These are phyloP conservation scores for Penstemon barbatus DNA, from an alignment of 257 asterid genomes.

Conservation along the genomic window DNA sequence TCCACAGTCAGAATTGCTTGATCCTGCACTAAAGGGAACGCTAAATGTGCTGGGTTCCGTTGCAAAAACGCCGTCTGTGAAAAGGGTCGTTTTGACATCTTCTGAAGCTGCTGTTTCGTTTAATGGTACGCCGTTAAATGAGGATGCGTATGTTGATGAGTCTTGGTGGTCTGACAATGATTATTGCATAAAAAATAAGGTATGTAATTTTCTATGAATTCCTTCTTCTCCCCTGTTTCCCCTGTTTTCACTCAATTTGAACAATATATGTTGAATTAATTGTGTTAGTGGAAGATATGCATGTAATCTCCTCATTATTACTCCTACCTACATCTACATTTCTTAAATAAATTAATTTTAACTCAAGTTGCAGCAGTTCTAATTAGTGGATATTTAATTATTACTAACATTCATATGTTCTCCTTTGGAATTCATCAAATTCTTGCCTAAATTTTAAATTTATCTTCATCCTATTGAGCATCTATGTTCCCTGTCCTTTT, in stretches of 20 bases:
- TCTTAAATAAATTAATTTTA: no score
- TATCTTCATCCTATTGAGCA: no score
- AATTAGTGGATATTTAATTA: no score
- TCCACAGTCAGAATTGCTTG: conserved; percentile 62
- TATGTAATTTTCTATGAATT: conserved; percentile 1
- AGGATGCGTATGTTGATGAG: conserved; percentile 61
- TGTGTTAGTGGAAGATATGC: no score
- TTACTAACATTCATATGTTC: no score
- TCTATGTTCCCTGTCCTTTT: no score
- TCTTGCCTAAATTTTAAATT: no score
- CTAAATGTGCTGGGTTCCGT: conserved; percentile 66
- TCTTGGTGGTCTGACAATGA: conserved; percentile 66
- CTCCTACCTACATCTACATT: no score
- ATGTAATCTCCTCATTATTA: no score
- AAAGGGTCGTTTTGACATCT: conserved; percentile 63
- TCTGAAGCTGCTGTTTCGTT: conserved; percentile 59
- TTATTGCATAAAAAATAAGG: conserved; percentile 50
- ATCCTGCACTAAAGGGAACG: conserved; percentile 76
- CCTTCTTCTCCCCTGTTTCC: neutral
- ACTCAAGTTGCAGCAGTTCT: no score
- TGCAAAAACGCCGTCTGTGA: conserved; percentile 52
- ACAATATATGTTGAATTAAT: neutral
- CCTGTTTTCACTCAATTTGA: neutral
- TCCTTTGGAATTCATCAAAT: no score
- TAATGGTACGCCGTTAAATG: conserved; percentile 50